Evolutionary conservation across 192 early-diverging fungal species (phyloP).

Genomic region (Haplosporangium gracile): DNA sequence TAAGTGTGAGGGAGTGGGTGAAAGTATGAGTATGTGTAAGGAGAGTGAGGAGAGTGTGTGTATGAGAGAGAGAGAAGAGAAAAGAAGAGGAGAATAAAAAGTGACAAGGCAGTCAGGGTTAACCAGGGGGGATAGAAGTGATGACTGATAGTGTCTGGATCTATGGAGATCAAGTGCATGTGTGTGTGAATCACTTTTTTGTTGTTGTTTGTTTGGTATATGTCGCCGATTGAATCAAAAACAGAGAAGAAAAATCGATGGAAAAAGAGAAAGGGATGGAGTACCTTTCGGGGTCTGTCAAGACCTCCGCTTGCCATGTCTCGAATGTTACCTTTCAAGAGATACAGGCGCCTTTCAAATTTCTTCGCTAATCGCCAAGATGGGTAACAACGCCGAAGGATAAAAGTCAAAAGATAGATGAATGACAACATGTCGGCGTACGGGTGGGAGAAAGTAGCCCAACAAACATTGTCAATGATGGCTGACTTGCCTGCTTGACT

Average conservation of each 20-base stretch:
- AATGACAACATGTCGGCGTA: no score
- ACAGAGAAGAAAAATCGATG: background rate
- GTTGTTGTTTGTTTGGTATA: background rate
- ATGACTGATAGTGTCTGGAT: background rate
- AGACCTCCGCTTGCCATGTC: background rate
- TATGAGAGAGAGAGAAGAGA: background rate
- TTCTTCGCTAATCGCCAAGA: background rate
- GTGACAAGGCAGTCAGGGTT: background rate
- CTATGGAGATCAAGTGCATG: no score
- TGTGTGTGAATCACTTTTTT: background rate
- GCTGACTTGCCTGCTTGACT: no score
- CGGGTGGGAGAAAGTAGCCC: background rate
- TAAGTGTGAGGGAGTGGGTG: background rate
- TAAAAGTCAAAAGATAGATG: no score
- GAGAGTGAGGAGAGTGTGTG: background rate
- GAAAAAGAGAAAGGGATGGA: background rate
- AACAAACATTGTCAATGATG: background rate
- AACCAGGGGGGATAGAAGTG: no score
- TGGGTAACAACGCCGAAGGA: background rate
- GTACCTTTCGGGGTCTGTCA: background rate
- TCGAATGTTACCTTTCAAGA: background rate
- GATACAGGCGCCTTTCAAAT: background rate
- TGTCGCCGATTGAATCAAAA: background rate
- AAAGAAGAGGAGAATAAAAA: background rate
- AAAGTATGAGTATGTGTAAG: background rate